A percentile compares a stretch with the other conserved stretches of the same genome.
phyloP scores from a whole-genome alignment of 2,329 filamentous ascomycete genomes.

The Didymella arachidicola region DNA sequence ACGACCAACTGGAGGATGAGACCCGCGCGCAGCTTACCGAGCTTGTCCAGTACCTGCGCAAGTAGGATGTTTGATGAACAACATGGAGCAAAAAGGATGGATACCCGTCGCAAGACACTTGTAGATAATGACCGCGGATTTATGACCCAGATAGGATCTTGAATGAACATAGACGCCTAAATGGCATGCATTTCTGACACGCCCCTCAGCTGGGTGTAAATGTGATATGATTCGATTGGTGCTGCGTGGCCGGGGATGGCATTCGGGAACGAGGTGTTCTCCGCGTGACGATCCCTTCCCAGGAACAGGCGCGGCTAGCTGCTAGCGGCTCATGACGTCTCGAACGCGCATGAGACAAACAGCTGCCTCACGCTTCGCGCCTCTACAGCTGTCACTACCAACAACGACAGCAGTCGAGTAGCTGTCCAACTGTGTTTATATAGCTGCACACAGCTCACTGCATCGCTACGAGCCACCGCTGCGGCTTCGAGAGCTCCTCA shows the following conservation, averaged over 20 bases:
- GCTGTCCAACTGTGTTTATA: not conserved
- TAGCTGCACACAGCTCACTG: constrained; percentile 15
- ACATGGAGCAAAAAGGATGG: constrained; percentile 26
- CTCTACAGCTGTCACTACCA: not conserved
- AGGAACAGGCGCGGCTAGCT: too few relatives aligned
- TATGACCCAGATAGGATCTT: constrained; percentile 32
- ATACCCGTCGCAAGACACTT: constrained; percentile 41
- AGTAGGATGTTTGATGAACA: constrained; percentile 38
- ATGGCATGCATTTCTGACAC: constrained; percentile 13
- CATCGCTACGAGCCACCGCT: not conserved
- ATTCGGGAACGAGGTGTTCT: constrained; percentile 12
- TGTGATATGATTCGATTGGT: not conserved
- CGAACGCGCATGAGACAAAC: constrained; percentile 20
- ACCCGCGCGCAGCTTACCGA: constrained; percentile 72
- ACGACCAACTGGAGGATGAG: constrained; percentile 77
- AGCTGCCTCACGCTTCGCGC: constrained; percentile 23
- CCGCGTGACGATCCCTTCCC: constrained; percentile 23
- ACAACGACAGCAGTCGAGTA: constrained; percentile 2
- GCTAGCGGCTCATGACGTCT: constrained; percentile 29
- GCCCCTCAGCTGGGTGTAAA: not conserved
- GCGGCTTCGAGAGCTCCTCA: not conserved
- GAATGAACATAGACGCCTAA: constrained; percentile 20
- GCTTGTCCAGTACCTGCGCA: constrained; percentile 64
- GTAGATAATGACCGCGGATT: constrained; percentile 31
- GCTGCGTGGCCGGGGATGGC: not conserved